phyloP scores from a whole-genome alignment of 768 basidiomycete genomes.

The Saitozyma podzolica region DNA sequence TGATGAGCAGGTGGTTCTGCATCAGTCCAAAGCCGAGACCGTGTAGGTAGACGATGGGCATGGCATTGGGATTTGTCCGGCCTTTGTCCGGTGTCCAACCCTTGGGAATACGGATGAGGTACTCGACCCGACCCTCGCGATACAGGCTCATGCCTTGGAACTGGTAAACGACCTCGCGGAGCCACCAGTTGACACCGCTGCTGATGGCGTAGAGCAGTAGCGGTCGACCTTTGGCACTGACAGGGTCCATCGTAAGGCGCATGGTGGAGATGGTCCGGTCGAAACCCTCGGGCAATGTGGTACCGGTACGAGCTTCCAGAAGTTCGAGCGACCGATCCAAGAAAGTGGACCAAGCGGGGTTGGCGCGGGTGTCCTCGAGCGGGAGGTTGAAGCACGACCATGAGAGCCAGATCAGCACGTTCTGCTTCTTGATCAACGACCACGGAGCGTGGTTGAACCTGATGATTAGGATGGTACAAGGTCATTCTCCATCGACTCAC shows the following conservation, averaged over 20 bases:
- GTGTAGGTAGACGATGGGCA: conserved; percentile 81
- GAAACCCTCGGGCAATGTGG: conserved; percentile 63
- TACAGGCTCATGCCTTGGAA: conserved; percentile 54
- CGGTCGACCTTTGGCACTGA: conserved; percentile 59
- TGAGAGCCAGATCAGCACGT: conserved; percentile 73
- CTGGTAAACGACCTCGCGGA: conserved; percentile 34
- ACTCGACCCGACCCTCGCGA: conserved; percentile 69
- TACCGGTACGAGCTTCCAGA: conserved; percentile 72
- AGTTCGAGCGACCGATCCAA: conserved; percentile 65
- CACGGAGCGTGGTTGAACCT: conserved; percentile 78
- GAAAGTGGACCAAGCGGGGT: conserved; percentile 58
- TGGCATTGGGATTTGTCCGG: conserved; percentile 53
- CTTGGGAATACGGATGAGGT: conserved; percentile 69
- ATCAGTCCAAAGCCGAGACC: conserved; percentile 83
- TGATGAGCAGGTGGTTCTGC: conserved; percentile 61
- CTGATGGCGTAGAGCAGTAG: conserved; percentile 54
- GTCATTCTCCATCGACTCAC: not conserved
- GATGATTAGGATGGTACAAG: not conserved
- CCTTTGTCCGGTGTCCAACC: conserved; percentile 64
- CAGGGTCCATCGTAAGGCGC: conserved; percentile 73
- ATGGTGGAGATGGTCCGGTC: conserved; percentile 60
- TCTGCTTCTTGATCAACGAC: conserved; percentile 66
- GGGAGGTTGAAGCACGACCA: conserved; percentile 76
- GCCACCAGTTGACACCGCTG: conserved; percentile 27
- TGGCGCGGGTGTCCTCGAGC: conserved; percentile 58